Base-by-base conservation (phyloP, 805 yeast species). In the Wickerhamomyces hampshirensis region DNA sequence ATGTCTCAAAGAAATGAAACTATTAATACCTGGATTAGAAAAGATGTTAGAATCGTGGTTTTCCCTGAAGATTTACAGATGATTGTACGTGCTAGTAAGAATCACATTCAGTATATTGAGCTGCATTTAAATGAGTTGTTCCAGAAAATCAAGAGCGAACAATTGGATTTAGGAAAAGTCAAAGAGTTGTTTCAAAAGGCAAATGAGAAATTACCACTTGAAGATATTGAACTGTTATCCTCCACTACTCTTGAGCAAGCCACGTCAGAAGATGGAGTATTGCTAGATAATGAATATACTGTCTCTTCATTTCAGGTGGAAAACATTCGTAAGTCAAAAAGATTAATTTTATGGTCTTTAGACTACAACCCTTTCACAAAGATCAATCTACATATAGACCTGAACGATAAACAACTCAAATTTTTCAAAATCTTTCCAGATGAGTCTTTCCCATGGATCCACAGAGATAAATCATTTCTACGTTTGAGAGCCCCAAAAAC, bases 31-130 rank as follows among this genome's bases (percentile, higher is more conserved):
- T 53, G 59, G 59, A 39, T 46, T 10, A 42, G 55, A 31, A 48
- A 49, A 2, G 45, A 52, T 29, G 56, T 50, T 3, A 47, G 43
- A 33, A 48, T 54, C n/a, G 35, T 40, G 9, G 33, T 54, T 16
- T 27, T 37, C 1, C 46, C 54, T 2, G 43, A 41, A 14, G 46
- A 52, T 4, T 18, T 34, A 11, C 42, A 46, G 35, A 45, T 54
- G 31, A 31, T 53, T 18, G 46, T 54, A 2, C 40, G 48, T 12
- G 49, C 57, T 0, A 46, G 39, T 15, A 44, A 46, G 28, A 38
- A 46, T 4, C 49, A 53, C 28, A 26, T 50, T 14, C 53, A 50
- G 23, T 52, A 51, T 31, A 48, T 54, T 14, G 58, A 53, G 29
- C 18, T 49, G 5, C 48, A 51, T 12, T 21, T 53, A 27, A 46